Conservation (phyloP, 148 eudicot species). For the Polygonum maritimum region DNA sequence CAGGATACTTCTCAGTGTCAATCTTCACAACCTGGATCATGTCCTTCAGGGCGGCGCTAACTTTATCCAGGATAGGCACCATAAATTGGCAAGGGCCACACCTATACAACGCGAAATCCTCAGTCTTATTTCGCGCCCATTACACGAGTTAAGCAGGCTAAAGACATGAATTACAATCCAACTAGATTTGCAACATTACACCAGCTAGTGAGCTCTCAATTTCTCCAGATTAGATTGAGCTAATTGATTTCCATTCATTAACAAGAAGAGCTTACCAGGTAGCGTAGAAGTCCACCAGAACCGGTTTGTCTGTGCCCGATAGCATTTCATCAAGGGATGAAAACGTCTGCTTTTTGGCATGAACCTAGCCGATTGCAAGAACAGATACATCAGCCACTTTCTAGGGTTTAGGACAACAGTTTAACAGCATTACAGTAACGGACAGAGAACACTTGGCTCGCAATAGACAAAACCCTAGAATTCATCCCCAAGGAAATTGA, state of each 20-base stretch:
- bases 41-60: constrained; percentile 45
- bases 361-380: constrained; percentile 34
- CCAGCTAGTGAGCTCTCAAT: not conserved
- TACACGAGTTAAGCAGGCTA: not conserved
- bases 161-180: not conserved
- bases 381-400: not conserved
- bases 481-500: not conserved
- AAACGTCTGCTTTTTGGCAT: constrained; percentile 69
- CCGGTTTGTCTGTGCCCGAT: constrained; percentile 63
- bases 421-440: not conserved
- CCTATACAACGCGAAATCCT: constrained; percentile 32
- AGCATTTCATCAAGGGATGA: constrained; percentile 66
- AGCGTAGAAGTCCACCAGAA: constrained; percentile 87
- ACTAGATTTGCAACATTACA: not conserved
- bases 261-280: constrained; percentile 65
- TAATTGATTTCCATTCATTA: not conserved
- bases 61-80: constrained; percentile 79
- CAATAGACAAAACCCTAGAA: not conserved
- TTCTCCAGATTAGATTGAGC: not conserved
- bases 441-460: not conserved
- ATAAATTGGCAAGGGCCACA: constrained; percentile 96
- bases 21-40: constrained; percentile 77
- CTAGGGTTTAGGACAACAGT: not conserved
- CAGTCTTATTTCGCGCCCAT: not conserved
- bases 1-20: constrained; percentile 78